These are phyloP conservation scores for Houttuynia cordata DNA, from an alignment of 164 flowering plant genomes.

Conservation along the genomic window DNA sequence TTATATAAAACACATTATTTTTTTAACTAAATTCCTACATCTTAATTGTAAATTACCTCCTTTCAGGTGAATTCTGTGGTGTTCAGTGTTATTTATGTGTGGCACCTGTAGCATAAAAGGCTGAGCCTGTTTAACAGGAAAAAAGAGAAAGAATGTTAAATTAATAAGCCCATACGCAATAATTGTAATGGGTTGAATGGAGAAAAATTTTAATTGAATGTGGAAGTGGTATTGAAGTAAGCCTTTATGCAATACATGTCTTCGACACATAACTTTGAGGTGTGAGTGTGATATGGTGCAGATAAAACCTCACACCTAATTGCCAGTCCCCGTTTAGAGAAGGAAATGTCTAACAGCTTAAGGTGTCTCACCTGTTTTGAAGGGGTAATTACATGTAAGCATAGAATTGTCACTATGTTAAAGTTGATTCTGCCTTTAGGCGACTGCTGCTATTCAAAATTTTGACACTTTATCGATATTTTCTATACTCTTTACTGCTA, in stretches of 20 bases:
- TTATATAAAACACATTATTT: too few species aligned
- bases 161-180: not conserved
- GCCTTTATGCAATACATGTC: not conserved
- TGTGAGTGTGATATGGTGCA: too few species aligned
- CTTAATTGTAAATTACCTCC: not conserved
- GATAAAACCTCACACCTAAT: too few species aligned
- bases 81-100: too few species aligned
- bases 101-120: not conserved
- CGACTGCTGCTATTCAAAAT: too few species aligned
- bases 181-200: not conserved
- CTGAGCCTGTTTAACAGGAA: not conserved
- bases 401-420: too few species aligned
- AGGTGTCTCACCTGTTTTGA: not conserved
- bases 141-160: not conserved
- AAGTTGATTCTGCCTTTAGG: too few species aligned
- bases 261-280: not conserved
- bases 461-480: too few species aligned
- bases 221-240: not conserved
- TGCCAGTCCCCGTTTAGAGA: not conserved
- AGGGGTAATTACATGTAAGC: not conserved
- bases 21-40: too few species aligned
- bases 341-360: not conserved
- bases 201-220: too few species aligned
- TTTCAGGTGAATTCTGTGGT: not conserved
- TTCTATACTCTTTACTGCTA: too few species aligned